Conservation (phyloP, 176 grass and related monocot genomes). For the Chrysopogon serrulatus region DNA sequence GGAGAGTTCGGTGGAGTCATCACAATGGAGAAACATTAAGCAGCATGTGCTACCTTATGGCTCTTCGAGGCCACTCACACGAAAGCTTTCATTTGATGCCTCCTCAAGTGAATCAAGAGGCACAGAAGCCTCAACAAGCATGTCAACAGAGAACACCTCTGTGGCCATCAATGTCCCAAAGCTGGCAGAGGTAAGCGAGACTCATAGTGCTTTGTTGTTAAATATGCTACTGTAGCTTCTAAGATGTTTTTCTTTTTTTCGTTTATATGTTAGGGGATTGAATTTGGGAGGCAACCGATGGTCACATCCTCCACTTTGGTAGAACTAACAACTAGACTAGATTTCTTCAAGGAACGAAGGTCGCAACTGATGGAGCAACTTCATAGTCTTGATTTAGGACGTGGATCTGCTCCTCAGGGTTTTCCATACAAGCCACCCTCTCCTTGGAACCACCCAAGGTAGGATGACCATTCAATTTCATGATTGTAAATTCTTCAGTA, state of each 20-base stretch:
- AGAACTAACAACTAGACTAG: conserved; percentile 92
- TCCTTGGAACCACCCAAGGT: conserved; percentile 83
- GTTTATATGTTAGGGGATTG: conserved; percentile 50
- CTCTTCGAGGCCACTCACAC: conserved; percentile 69
- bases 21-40: conserved; percentile 87
- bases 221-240: background rate
- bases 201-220: background rate
- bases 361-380: conserved; percentile 98
- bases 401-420: conserved; percentile 62
- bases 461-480: conserved; percentile 23
- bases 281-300: conserved; percentile 64
- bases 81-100: conserved; percentile 72
- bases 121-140: conserved; percentile 73
- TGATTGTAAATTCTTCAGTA: conserved; percentile 51
- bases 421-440: conserved; percentile 69
- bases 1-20: conserved; percentile 57
- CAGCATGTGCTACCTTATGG: conserved; percentile 78
- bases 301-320: conserved; percentile 91
- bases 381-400: conserved; percentile 88
- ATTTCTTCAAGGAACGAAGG: conserved; percentile 98
- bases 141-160: conserved; percentile 50
- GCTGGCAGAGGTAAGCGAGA: conserved; percentile 57
- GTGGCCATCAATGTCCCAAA: conserved; percentile 55
- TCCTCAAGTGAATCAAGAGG: conserved; percentile 61
- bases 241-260: conserved; percentile 9